Conservation (phyloP, 2,329 filamentous ascomycete genomes). For the Trichocomaceae sp. region DNA sequence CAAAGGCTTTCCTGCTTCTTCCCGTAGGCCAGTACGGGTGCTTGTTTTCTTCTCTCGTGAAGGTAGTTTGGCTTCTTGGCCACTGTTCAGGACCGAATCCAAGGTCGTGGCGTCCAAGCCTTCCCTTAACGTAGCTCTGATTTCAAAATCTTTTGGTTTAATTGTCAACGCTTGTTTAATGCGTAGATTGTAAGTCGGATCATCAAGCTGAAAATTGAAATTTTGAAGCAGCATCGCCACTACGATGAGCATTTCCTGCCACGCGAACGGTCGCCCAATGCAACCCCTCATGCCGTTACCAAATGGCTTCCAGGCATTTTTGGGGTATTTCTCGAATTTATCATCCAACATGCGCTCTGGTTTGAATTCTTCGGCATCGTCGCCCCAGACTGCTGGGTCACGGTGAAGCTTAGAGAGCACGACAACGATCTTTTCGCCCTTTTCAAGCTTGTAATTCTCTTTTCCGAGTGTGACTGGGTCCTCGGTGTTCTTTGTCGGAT, state of each 20-base stretch:
- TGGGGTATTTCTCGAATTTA: conserved; percentile 50
- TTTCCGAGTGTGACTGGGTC: conserved; percentile 21
- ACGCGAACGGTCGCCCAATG: conserved; percentile 67
- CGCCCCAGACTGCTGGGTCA: conserved; percentile 59
- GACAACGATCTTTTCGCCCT: conserved; percentile 45
- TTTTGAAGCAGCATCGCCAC: conserved; percentile 62
- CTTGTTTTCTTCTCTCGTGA: not conserved
- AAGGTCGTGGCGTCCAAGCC: conserved; percentile 40
- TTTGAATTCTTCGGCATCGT: conserved; percentile 58
- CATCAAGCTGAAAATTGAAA: conserved; percentile 59
- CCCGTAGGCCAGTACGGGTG: not conserved
- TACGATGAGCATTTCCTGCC: conserved; percentile 62
- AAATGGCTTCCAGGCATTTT: conserved; percentile 59
- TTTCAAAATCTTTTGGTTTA: conserved; percentile 52
- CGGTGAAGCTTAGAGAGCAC: conserved; percentile 52
- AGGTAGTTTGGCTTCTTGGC: conserved; percentile 14
- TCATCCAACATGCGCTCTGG: conserved; percentile 69
- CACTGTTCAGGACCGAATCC: conserved; percentile 29
- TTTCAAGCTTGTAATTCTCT: conserved; percentile 56
- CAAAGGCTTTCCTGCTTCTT: not conserved
- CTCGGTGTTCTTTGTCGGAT: conserved; percentile 36
- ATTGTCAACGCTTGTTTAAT: conserved; percentile 36
- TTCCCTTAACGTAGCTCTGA: conserved; percentile 52
- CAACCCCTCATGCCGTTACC: conserved; percentile 65
- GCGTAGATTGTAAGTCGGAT: conserved; percentile 45